Percentiles rank a stretch among this genome's conserved stretches.
Evolutionary conservation across 2,329 filamentous ascomycete species (phyloP).

Genomic region (Simplicillium aogashimaense): DNA sequence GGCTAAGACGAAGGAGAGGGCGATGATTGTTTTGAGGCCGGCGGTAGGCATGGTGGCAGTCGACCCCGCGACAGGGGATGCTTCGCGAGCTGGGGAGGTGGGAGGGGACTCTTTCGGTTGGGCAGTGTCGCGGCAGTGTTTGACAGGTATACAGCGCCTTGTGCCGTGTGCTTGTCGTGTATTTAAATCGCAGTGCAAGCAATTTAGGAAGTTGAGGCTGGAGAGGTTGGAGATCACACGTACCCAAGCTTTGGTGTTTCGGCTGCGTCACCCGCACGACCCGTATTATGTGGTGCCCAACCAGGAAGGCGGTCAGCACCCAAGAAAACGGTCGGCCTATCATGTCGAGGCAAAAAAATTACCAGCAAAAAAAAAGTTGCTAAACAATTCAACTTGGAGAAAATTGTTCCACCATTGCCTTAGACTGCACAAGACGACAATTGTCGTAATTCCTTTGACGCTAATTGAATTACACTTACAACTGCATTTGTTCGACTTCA

Average conservation of each 20-base stretch:
- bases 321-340: slow-evolving; percentile 4
- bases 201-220: too few species aligned
- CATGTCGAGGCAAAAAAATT: slow-evolving; percentile 11
- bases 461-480: neutral
- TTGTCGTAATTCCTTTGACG: too few species aligned
- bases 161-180: too few species aligned
- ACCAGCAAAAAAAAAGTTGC: slow-evolving; percentile 6
- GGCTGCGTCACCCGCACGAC: too few species aligned
- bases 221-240: too few species aligned
- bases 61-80: too few species aligned
- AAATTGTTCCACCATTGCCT: slow-evolving; percentile 2
- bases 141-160: too few species aligned
- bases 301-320: slow-evolving; percentile 12
- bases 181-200: too few species aligned
- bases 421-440: neutral
- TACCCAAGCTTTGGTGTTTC: too few species aligned
- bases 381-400: neutral
- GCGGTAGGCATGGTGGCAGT: slow-evolving; percentile 62
- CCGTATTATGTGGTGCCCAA: neutral
- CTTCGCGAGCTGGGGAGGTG: too few species aligned
- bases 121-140: too few species aligned
- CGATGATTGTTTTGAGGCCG: slow-evolving; percentile 97
- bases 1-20: slow-evolving; percentile 95
- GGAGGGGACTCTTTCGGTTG: too few species aligned
- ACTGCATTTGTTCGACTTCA: neutral